Evolutionary conservation across 2,329 filamentous ascomycete species (phyloP), one percentile per base, ranked within the genome.

Genomic region (Apiospora kogelbergensis): DNA sequence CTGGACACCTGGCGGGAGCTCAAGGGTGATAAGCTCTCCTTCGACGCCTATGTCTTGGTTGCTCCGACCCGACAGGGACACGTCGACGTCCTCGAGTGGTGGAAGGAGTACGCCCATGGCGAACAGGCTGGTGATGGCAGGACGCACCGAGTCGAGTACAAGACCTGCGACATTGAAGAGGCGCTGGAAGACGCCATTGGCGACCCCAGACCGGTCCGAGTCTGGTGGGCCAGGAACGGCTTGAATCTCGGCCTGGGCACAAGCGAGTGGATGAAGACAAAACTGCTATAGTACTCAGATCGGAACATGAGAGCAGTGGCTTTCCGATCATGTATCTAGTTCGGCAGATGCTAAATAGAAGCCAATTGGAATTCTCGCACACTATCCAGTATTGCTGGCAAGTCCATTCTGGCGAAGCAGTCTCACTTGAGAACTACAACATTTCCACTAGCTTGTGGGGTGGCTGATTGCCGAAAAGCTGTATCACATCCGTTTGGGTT

Each of bases 111-210:
- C 74, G 87, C 88, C 9, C 82, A 86, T 67, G 84, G 87, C 65
- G 83, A 86, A 74, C 81, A 88, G 41, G 83, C 83, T 0, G 85
- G 83, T 48, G 86, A 86, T 20, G 81, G 84, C 41, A 83, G 83
- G 71, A 89, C 90, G 0, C 85, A 95, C 73, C 87, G 88, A 67
- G 94, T 98, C 33, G 94, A 97, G 79, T 98, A 97, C 80, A 95
- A 95, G 79, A 97, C 94, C 1, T 97, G 94, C 79, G 94, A 97
- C 79, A 96, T 98, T 71, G 95, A 98, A 78, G 95, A 98, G 81
- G 95, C 95, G 0, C 85, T 98, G 46, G 95, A 98, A 78, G 95
- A 97, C 78, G 93, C 93, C 26, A 88, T 95, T 65, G 88, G 88
- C 10, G 90, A 91, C 68, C 91, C 94, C 71, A 89, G 90, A 72